Conservation (phyloP, 352 stramenopile genomes). For the Pythium plurisporium region DNA sequence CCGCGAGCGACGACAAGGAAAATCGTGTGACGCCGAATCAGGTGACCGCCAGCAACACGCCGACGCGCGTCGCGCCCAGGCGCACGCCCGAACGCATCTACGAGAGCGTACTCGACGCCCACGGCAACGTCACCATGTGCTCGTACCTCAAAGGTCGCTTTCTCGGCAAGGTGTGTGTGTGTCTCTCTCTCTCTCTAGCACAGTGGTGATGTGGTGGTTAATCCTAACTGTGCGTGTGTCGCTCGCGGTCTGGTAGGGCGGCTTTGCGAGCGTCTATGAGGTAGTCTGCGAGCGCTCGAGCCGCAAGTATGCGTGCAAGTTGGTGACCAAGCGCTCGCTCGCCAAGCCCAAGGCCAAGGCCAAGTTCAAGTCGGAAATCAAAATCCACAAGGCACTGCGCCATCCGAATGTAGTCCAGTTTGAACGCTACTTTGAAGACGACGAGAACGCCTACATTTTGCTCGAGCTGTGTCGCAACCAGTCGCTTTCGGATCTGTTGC, state of each 20-base stretch:
- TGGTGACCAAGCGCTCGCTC: constrained; percentile 97
- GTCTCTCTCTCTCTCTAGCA: not conserved
- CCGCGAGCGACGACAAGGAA: constrained; percentile 17
- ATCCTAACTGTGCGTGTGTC: too few species aligned
- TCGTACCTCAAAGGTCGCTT: constrained; percentile 92
- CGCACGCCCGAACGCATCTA: constrained; percentile 47
- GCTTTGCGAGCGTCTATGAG: constrained; percentile 98
- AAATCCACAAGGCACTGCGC: constrained; percentile 96
- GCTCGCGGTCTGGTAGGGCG: too few species aligned
- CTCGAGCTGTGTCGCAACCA: constrained; percentile 97
- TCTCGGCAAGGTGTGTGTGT: constrained; percentile 88
- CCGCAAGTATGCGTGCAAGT: constrained; percentile 95
- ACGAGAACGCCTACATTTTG: constrained; percentile 96
- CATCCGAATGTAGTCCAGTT: constrained; percentile 96
- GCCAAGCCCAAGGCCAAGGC: constrained; percentile 94
- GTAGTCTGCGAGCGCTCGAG: constrained; percentile 91
- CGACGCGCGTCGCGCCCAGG: not conserved
- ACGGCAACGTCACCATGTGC: constrained; percentile 51
- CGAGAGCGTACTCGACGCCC: constrained; percentile 51
- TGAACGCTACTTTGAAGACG: constrained; percentile 98
- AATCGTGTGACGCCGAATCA: constrained; percentile 9
- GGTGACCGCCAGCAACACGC: not conserved
- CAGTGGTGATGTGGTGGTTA: too few species aligned
- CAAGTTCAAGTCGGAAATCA: constrained; percentile 97
- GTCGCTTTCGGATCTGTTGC: constrained; percentile 95